Evolutionary conservation across 495 filamentous ascomycete genomes (phyloP).

Genomic region (Paragyromitra xinjiangensis): DNA sequence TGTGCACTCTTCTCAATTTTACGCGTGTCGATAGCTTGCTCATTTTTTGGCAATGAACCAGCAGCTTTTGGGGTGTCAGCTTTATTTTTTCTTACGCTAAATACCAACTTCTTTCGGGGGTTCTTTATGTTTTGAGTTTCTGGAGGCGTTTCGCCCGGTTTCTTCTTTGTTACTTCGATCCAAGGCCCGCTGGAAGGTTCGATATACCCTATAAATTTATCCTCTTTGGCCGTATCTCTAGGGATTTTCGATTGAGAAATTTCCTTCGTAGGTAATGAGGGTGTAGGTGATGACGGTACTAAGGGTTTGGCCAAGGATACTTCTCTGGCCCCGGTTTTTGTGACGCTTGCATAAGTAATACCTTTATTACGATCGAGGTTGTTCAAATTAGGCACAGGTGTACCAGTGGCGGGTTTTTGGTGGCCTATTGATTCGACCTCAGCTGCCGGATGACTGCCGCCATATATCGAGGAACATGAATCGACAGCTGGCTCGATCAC

Average conservation of each 20-base stretch:
- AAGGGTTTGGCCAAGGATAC: no score
- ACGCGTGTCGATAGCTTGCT: no score
- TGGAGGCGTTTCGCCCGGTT: neutral
- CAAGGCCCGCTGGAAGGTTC: conserved; percentile 7
- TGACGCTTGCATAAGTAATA: neutral
- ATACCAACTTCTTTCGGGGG: no score
- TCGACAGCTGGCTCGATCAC: neutral
- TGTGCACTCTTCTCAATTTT: no score
- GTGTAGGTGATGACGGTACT: neutral
- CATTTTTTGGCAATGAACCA: no score
- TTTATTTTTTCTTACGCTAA: no score
- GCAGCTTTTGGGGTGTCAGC: no score
- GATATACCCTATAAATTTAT: neutral
- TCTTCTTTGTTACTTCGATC: conserved; percentile 16
- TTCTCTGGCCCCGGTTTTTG: neutral
- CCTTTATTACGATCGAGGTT: neutral
- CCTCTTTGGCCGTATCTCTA: neutral
- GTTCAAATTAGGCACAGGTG: no score
- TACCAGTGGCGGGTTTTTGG: no score
- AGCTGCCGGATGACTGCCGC: neutral
- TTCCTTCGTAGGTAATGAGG: neutral
- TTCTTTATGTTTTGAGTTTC: neutral
- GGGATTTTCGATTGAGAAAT: no score
- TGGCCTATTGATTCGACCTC: no score
- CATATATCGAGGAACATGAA: neutral